Percentiles rank a stretch among this genome's conserved stretches.
Conservation (phyloP, 352 stramenopile genomes). For the Globisporangium lucens region DNA sequence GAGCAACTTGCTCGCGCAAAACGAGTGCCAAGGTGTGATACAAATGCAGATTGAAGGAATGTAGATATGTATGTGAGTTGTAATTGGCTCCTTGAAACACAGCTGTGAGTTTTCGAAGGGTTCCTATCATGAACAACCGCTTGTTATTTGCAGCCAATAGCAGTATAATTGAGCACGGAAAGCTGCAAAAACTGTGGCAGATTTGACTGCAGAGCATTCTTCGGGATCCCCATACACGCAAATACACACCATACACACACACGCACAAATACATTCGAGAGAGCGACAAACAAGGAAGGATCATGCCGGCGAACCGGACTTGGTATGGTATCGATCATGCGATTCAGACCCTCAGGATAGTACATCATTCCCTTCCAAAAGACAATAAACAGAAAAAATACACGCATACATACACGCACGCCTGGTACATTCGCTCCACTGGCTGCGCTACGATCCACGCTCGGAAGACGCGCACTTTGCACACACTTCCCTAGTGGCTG, state of each 20-base stretch:
- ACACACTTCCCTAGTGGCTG: neutral
- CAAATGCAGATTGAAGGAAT: neutral
- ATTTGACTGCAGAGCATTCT: constrained; percentile 66
- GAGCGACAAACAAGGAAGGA: constrained; percentile 35
- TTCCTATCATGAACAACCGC: constrained; percentile 90
- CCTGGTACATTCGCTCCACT: neutral
- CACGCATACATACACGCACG: constrained; percentile 1
- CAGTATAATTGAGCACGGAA: constrained; percentile 74
- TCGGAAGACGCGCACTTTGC: neutral
- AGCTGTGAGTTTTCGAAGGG: constrained; percentile 64
- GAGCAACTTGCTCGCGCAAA: too few species aligned
- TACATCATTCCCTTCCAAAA: constrained; percentile 60
- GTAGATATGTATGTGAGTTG: constrained; percentile 55
- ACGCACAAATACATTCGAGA: constrained; percentile 2
- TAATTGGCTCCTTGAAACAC: constrained; percentile 88
- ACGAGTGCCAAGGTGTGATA: too few species aligned
- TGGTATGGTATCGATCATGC: constrained; percentile 77
- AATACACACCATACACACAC: constrained; percentile 5
- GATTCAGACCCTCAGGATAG: constrained; percentile 85
- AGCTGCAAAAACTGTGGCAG: constrained; percentile 82
- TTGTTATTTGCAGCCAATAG: constrained; percentile 86
- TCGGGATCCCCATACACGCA: neutral
- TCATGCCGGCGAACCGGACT: constrained; percentile 85
- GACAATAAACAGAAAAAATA: neutral
- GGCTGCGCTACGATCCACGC: too few species aligned